A percentile compares a stretch with the other conserved stretches of the same genome.
Conservation (phyloP, 352 stramenopile species). For the Globisporangium nunn region DNA sequence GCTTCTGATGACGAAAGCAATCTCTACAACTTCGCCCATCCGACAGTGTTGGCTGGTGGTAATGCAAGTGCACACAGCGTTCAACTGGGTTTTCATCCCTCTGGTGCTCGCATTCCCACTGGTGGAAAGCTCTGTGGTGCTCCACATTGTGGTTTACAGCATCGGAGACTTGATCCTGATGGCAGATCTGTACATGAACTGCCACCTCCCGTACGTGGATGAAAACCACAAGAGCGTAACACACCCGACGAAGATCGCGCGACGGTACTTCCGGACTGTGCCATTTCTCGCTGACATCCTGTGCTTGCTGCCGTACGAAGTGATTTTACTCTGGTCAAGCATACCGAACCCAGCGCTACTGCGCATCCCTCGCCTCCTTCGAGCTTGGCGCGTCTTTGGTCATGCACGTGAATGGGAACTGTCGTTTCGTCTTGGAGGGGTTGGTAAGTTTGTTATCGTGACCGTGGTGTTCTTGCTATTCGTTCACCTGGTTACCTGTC, state of each 20-base stretch:
- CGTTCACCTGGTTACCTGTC: conserved; percentile 38
- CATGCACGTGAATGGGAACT: conserved; percentile 26
- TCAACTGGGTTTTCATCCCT: conserved; percentile 44
- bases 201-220: conserved; percentile 37
- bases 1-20: background rate
- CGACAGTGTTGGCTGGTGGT: background rate
- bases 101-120: conserved; percentile 41
- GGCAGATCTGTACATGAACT: conserved; percentile 44
- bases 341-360: conserved; percentile 8
- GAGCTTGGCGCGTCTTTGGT: conserved; percentile 13
- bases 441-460: conserved; percentile 32
- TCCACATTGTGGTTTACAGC: conserved; percentile 12
- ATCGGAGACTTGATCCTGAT: conserved; percentile 24
- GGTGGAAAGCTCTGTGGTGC: background rate
- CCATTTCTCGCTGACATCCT: conserved; percentile 33
- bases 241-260: conserved; percentile 23
- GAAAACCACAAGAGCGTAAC: conserved; percentile 42
- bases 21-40: background rate
- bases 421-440: conserved; percentile 32
- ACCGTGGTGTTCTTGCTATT: conserved; percentile 32
- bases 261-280: conserved; percentile 21
- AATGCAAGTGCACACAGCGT: conserved; percentile 8
- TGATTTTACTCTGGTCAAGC: conserved; percentile 5
- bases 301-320: conserved; percentile 28
- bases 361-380: conserved; percentile 29